A percentile compares a stretch with the other conserved stretches of the same genome.
These are phyloP conservation scores for Strobilomyces confusus DNA, from an alignment of 768 basidiomycete genomes.

Conservation along the genomic window DNA sequence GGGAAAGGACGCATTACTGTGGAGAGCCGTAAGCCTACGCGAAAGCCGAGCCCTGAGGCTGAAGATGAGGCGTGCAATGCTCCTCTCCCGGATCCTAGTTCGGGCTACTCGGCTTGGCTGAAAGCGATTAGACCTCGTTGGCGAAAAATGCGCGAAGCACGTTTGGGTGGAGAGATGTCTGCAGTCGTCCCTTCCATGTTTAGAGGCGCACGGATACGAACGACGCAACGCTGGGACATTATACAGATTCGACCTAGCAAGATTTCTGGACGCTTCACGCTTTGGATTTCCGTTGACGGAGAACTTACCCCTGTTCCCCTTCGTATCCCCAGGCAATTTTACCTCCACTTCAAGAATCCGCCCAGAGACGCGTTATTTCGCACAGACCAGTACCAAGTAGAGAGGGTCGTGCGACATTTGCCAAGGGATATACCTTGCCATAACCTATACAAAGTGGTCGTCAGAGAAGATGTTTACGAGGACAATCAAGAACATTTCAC, in stretches of 20 bases:
- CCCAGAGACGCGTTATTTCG: constrained; percentile 65
- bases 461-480: constrained; percentile 79
- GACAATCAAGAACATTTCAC: constrained; percentile 89
- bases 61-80: constrained; percentile 23
- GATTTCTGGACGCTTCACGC: constrained; percentile 73
- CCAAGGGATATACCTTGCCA: constrained; percentile 74
- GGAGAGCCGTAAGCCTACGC: constrained; percentile 46
- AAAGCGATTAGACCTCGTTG: constrained; percentile 73
- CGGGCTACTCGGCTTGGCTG: constrained; percentile 75
- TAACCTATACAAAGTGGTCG: constrained; percentile 79
- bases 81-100: constrained; percentile 59
- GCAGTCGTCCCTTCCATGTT: constrained; percentile 71
- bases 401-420: constrained; percentile 71
- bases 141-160: constrained; percentile 55
- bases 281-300: constrained; percentile 85
- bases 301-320: constrained; percentile 78
- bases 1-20: constrained; percentile 46
- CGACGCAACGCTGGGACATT: constrained; percentile 83
- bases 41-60: constrained; percentile 41
- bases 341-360: constrained; percentile 79
- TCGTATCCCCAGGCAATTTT: constrained; percentile 88
- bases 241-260: constrained; percentile 81
- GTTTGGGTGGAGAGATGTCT: constrained; percentile 38
- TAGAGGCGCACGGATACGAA: constrained; percentile 51
- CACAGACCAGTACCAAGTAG: constrained; percentile 61